Conservation (phyloP, 2,329 filamentous ascomycete species). For the Aaosphaeria arxii region DNA sequence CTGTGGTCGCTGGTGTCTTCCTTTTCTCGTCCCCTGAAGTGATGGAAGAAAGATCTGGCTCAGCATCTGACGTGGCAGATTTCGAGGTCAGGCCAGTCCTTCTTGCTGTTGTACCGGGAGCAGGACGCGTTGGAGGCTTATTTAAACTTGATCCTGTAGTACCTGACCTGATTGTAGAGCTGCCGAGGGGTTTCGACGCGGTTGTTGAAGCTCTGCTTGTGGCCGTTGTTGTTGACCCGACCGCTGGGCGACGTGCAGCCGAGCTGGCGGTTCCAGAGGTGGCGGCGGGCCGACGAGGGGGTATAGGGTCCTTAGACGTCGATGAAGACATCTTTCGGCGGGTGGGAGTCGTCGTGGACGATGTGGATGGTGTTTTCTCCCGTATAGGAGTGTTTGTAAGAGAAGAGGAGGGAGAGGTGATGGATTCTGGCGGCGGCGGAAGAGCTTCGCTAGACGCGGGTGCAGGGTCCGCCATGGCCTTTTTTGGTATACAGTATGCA, state of each 20-base stretch:
- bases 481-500: too few relatives aligned
- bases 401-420: too few relatives aligned
- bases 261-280: conserved; percentile 6
- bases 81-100: conserved; percentile 20
- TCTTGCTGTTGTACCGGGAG: conserved; percentile 19
- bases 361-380: neutral
- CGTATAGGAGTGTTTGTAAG: too few relatives aligned
- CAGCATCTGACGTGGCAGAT: conserved; percentile 22
- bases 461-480: too few relatives aligned
- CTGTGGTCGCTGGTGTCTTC: conserved; percentile 21
- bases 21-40: conserved; percentile 37
- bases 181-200: conserved; percentile 22
- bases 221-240: conserved; percentile 13
- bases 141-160: conserved; percentile 28
- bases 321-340: conserved; percentile 33
- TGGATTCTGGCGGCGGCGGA: too few relatives aligned
- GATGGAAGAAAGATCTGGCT: conserved; percentile 31
- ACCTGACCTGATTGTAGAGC: conserved; percentile 22
- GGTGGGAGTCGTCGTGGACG: neutral
- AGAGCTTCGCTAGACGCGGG: too few relatives aligned
- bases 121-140: conserved; percentile 36
- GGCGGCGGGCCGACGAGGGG: conserved; percentile 26
- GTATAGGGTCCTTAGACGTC: conserved; percentile 18
- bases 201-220: conserved; percentile 18
- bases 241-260: conserved; percentile 20